Evolutionary conservation across 2,329 filamentous ascomycete species (phyloP).

Genomic region (Hysterium pulicare): DNA sequence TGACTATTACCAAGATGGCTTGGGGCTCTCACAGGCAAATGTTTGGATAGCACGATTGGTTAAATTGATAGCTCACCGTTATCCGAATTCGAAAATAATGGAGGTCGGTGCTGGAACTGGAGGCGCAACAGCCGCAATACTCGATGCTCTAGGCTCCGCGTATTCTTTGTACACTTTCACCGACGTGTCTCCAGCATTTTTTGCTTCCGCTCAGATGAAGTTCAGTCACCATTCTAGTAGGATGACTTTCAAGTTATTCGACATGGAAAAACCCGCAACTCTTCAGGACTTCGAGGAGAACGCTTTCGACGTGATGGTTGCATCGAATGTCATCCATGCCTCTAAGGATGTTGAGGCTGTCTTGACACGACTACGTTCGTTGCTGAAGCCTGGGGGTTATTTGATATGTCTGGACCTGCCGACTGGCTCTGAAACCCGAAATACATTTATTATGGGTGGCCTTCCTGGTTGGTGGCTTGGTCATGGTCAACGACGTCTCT

Average conservation of each 20-base stretch:
- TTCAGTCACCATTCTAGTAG: not conserved
- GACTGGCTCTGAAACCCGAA: conserved; percentile 33
- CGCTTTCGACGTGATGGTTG: conserved; percentile 4
- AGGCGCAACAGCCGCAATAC: conserved; percentile 2
- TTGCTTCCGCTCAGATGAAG: not conserved
- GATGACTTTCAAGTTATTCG: conserved; percentile 1
- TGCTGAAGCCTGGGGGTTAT: conserved; percentile 37
- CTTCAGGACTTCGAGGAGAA: conserved; percentile 3
- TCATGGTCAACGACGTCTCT: conserved; percentile 16
- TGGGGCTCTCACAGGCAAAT: not conserved
- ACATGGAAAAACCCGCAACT: conserved; percentile 2
- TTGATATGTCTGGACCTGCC: conserved; percentile 35
- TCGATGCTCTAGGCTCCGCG: conserved; percentile 12
- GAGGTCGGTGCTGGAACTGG: conserved; percentile 12
- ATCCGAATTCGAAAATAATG: conserved; percentile 10
- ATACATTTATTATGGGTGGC: not conserved
- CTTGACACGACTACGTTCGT: conserved; percentile 1
- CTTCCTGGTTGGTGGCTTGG: conserved; percentile 1
- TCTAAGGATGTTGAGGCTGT: conserved; percentile 3
- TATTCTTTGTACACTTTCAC: conserved; percentile 6
- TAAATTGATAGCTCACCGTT: conserved; percentile 14
- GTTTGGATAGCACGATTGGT: conserved; percentile 4
- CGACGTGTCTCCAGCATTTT: conserved; percentile 3
- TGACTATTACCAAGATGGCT: conserved; percentile 9
- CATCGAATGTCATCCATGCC: conserved; percentile 6